Evolutionary conservation across 345 rosid genomes (phyloP), one percentile per base, ranked within the genome.

Genomic region (Hibiscus tridactylites): DNA sequence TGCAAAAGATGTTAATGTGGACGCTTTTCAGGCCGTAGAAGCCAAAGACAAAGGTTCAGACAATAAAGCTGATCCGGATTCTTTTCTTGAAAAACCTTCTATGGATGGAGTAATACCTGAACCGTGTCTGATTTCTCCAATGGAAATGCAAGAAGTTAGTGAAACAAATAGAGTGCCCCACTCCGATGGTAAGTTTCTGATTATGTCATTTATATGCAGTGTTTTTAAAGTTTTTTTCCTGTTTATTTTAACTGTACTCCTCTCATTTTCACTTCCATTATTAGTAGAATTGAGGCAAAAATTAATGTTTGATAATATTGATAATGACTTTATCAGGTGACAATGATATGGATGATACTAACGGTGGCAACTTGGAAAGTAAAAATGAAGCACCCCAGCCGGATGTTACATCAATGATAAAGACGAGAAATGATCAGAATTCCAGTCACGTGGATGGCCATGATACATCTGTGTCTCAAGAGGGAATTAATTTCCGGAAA

Each of bases 91-190:
- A 42, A 44, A 65, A 44, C 1, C 1, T 65, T 65, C 53, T 42
- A 24, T 3, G 2, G 53, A 2, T 42, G 69, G 59, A 33, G 50
- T 47, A 56, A 46, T 37, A 69, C 65, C 84, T 52, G 78, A 84
- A 61, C 75, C 73, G 60, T 60, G 54, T 63, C 58, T n/a, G 4
- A 42, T 61, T 57, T 72, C 80, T 75, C 42, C 53, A 9, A 75
- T 60, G 71, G 82, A 83, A 54, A 74, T 78, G 53, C 63, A 54
- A 5, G 85, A 74, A 74, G 71, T 39, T 69, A 66, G 73, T 54
- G 60, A 78, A 71, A 64, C 19, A 53, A 39, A 66, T 57, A 9
- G 44, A 71, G 78, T 76, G 35, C 46, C 12, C 31, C 39, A 21
- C 72, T 73, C 76, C 19, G 73, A 11, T 6, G 82, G 83, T 83